Conservation (phyloP, 2,329 filamentous ascomycete species). For the Dactylonectria estremocensis region DNA sequence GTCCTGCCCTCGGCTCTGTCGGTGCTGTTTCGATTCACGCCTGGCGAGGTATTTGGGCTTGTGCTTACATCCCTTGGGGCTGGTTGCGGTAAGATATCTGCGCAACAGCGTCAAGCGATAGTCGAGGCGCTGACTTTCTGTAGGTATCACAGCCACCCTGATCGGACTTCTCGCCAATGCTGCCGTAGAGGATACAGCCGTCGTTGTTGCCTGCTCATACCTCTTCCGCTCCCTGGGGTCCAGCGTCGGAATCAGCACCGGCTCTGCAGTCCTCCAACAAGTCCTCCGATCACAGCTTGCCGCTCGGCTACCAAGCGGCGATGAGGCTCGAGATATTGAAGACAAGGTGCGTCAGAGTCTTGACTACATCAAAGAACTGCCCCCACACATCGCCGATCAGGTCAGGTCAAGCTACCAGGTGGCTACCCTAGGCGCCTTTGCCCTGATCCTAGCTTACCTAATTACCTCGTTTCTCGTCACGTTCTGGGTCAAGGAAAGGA, state of each 20-base stretch:
- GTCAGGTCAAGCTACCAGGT: constrained; percentile 78
- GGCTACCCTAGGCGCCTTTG: constrained; percentile 59
- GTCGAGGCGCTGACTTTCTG: constrained; percentile 4
- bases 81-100: constrained; percentile 52
- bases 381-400: constrained; percentile 70
- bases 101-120: not conserved
- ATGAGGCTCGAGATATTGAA: constrained; percentile 76
- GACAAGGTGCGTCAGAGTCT: constrained; percentile 79
- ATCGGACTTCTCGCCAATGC: constrained; percentile 82
- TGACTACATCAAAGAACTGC: constrained; percentile 76
- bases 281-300: constrained; percentile 72
- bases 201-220: constrained; percentile 85
- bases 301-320: constrained; percentile 67
- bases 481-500: constrained; percentile 72
- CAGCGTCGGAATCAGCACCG: constrained; percentile 81
- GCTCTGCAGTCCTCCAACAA: constrained; percentile 81
- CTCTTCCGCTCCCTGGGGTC: constrained; percentile 85
- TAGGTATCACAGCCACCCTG: constrained; percentile 79
- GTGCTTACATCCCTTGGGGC: constrained; percentile 61
- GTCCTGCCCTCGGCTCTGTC: constrained; percentile 70
- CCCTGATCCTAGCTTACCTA: constrained; percentile 56
- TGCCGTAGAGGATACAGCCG: constrained; percentile 76
- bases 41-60: constrained; percentile 71
- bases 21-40: constrained; percentile 62
- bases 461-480: constrained; percentile 57